Conservation (phyloP, 208 protist genomes). For the Angomonas desouzai region DNA sequence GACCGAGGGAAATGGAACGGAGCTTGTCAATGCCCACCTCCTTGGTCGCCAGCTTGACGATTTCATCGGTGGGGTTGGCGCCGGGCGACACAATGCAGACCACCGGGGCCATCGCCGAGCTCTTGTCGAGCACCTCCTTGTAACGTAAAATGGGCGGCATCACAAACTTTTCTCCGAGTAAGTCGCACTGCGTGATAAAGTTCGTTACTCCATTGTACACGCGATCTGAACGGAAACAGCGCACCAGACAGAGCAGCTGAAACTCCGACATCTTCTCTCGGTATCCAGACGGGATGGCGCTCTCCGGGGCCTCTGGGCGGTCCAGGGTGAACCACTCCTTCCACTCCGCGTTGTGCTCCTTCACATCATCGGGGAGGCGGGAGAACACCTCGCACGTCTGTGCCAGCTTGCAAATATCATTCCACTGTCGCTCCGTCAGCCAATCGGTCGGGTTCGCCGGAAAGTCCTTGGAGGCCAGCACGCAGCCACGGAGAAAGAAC, state of each 20-base stretch:
- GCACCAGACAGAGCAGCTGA: conserved; percentile 94
- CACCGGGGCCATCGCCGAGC: conserved; percentile 91
- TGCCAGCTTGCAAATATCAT: conserved; percentile 91
- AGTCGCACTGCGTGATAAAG: conserved; percentile 92
- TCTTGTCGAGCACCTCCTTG: conserved; percentile 94
- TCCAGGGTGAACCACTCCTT: conserved; percentile 89
- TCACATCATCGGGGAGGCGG: conserved; percentile 66
- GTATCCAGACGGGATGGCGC: conserved; percentile 77
- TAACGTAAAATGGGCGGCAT: conserved; percentile 97
- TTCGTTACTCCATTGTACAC: conserved; percentile 91
- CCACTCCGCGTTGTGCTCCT: conserved; percentile 89
- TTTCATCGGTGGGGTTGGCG: conserved; percentile 97
- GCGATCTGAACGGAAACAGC: conserved; percentile 97
- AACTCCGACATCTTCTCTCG: conserved; percentile 74
- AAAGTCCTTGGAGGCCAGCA: conserved; percentile 91
- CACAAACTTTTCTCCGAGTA: conserved; percentile 93
- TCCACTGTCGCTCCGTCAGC: conserved; percentile 96
- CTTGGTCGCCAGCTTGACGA: conserved; percentile 96
- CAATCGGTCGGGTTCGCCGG: conserved; percentile 84
- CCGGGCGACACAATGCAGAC: conserved; percentile 98
- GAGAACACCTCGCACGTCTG: conserved; percentile 74
- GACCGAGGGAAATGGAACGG: conserved; percentile 96
- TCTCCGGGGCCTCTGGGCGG: conserved; percentile 88
- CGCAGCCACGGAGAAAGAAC: conserved; percentile 98
- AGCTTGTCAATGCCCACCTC: conserved; percentile 93